Conservation (phyloP, 2,329 filamentous ascomycete genomes). For the Calcarisporium arbuscula region DNA sequence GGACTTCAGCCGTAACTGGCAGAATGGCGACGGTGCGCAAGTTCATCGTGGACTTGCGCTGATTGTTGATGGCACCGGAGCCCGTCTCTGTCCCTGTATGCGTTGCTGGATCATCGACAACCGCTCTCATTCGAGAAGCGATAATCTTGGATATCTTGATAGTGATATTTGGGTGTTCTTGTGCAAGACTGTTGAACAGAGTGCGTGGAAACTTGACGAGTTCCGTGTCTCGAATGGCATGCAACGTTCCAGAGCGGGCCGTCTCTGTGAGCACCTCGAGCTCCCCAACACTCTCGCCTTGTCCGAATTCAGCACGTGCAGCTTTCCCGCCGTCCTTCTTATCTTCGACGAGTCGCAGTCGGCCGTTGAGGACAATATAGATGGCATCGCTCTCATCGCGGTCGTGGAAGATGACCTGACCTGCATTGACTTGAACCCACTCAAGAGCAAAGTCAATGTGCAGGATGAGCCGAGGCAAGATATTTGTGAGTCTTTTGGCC, state of each 20-base stretch:
- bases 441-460: slow-evolving; percentile 98
- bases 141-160: slow-evolving; percentile 99
- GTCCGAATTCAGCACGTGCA: slow-evolving; percentile 86
- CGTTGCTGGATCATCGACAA: slow-evolving; percentile 75
- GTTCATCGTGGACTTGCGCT: slow-evolving; percentile 81
- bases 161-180: slow-evolving; percentile 95
- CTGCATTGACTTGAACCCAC: slow-evolving; percentile 95
- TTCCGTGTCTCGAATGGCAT: slow-evolving; percentile 95
- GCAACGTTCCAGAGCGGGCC: slow-evolving; percentile 79
- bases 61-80: slow-evolving; percentile 43
- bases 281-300: slow-evolving; percentile 96
- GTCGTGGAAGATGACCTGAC: slow-evolving; percentile 90
- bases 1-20: slow-evolving; percentile 84
- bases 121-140: slow-evolving; percentile 82
- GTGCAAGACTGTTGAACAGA: slow-evolving; percentile 92
- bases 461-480: slow-evolving; percentile 81
- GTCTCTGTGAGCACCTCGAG: slow-evolving; percentile 96
- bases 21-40: slow-evolving; percentile 87
- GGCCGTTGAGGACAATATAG: slow-evolving; percentile 93
- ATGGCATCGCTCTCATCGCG: slow-evolving; percentile 96
- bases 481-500: slow-evolving; percentile 86
- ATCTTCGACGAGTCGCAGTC: slow-evolving; percentile 78
- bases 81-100: slow-evolving; percentile 59
- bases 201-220: slow-evolving; percentile 93
- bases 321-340: slow-evolving; percentile 74